Percentiles rank a stretch among this genome's conserved stretches.
These are phyloP conservation scores for Trichoderma orchidacearum DNA, from an alignment of 495 filamentous ascomycete genomes.

Conservation along the genomic window DNA sequence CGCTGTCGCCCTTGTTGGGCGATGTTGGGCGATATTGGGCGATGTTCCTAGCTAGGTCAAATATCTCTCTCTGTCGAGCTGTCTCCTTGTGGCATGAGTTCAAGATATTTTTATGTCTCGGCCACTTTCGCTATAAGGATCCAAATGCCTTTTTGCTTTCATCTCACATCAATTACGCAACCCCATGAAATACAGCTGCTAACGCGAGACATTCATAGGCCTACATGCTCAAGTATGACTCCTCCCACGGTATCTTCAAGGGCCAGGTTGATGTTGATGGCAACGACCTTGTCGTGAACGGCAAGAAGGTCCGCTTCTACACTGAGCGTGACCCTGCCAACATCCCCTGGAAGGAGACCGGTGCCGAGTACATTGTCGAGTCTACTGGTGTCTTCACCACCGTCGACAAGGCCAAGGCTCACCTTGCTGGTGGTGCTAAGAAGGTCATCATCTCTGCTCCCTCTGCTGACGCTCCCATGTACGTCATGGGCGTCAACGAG, in stretches of 20 bases:
- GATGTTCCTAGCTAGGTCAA: no score
- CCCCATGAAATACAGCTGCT: background rate
- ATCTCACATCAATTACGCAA: background rate
- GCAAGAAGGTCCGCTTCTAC: conserved; percentile 95
- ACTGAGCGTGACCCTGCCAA: conserved; percentile 75
- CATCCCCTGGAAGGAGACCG: conserved; percentile 85
- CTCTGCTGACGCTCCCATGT: conserved; percentile 98
- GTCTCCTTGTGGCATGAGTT: no score
- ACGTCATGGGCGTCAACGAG: conserved; percentile 99
- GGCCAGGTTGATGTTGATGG: conserved; percentile 64
- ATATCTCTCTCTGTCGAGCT: no score
- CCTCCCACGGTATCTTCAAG: conserved; percentile 93
- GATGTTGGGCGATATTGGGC: no score
- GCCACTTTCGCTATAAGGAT: no score
- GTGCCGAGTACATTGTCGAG: conserved; percentile 93
- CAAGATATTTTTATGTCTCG: no score
- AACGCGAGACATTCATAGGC: conserved; percentile 37
- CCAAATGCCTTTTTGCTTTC: no score
- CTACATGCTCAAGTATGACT: conserved; percentile 99
- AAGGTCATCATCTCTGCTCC: conserved; percentile 99
- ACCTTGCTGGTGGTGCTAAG: conserved; percentile 98
- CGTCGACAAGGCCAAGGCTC: conserved; percentile 83
- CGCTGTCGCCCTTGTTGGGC: no score
- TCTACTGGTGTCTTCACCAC: conserved; percentile 99
- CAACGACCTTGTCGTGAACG: conserved; percentile 75